These are phyloP conservation scores for Dissophora globulifera DNA, from an alignment of 192 early-diverging fungal species.

Conservation along the genomic window DNA sequence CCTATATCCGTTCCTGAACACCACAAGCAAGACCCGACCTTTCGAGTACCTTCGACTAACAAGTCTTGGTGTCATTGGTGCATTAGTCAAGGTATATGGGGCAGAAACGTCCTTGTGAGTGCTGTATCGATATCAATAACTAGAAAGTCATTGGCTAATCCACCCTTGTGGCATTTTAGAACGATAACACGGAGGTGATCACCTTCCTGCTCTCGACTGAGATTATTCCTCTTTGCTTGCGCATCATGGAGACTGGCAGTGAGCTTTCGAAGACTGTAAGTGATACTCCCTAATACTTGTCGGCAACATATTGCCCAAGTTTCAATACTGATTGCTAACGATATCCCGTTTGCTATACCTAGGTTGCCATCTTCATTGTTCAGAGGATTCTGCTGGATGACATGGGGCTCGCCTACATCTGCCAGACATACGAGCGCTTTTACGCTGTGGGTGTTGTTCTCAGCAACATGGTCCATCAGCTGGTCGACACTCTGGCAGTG, in stretches of 20 bases:
- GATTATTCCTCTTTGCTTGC: slow-evolving; percentile 97
- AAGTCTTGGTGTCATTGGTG: slow-evolving; percentile 94
- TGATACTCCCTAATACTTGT: neutral
- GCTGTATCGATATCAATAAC: too few species aligned
- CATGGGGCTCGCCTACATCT: slow-evolving; percentile 89
- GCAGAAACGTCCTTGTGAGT: too few species aligned
- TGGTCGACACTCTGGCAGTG: slow-evolving; percentile 86
- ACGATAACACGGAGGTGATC: slow-evolving; percentile 97
- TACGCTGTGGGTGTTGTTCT: slow-evolving; percentile 96
- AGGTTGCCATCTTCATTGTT: slow-evolving; percentile 97
- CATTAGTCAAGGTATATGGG: slow-evolving; percentile 94
- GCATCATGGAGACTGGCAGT: slow-evolving; percentile 98
- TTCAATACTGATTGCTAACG: too few species aligned
- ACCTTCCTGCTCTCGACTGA: slow-evolving; percentile 95
- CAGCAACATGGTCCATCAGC: slow-evolving; percentile 91
- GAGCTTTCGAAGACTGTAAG: slow-evolving; percentile 94
- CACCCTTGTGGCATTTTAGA: slow-evolving; percentile 52
- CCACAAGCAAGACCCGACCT: slow-evolving; percentile 91
- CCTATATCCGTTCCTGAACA: slow-evolving; percentile 98
- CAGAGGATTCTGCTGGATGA: slow-evolving; percentile 97
- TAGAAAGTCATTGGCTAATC: too few species aligned
- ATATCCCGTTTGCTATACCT: neutral
- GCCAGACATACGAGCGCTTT: slow-evolving; percentile 92
- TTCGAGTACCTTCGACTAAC: slow-evolving; percentile 97
- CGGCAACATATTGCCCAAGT: too few species aligned